Base-by-base conservation (phyloP, 1,284 basidiomycete species). In the Cystobasidium slooffiae region DNA sequence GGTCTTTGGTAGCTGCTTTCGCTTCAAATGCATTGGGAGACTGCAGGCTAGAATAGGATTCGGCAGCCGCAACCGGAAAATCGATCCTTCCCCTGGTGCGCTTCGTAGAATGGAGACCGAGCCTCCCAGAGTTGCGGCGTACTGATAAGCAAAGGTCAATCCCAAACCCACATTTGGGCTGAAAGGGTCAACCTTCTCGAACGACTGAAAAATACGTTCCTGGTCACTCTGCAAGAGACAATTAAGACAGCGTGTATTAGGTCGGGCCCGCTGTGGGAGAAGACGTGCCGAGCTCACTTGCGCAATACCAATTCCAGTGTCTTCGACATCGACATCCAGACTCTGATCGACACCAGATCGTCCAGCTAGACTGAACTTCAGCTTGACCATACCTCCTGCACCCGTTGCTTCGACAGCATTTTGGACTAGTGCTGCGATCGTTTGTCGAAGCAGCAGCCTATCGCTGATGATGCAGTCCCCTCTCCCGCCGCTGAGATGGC, bases 401-500 rank as follows among this genome's bases (percentile, higher is more conserved):
- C 1, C 22, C 22, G 56, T 70, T 6, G 68, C 53, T 16, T 70
- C 68, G 0, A 70, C 41, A 7, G 68, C 68, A 51, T 70, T 70
- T n/a, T 70, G 58, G 7, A 70, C 43, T 1, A 70, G 68, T 3
- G 47, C 10, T 37, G 55, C 14, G 0, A 70, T 22, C 1, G 49
- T 70, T 31, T 70, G 68, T 1, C 55, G 18, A 4, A 70, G 20
- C 1, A 70, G 39, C 16, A 59, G 22, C 22, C 20, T 39, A 41
- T 70, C 68, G 1, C 37, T 70, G 9, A 51, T 31, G 24, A 70
- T 56, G 10, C 55, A 51, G 43, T 70, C 68, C 1, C 55, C 43
- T 12, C 14, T 51, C 0, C 9, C 1, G 7, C 12, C 44, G 20
- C 37, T 24, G 16, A 59, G 22, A 6, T 39, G 41, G 31, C 41